phyloP scores from a whole-genome alignment of 306 rosid genomes.

The Cucumis sativus region DNA sequence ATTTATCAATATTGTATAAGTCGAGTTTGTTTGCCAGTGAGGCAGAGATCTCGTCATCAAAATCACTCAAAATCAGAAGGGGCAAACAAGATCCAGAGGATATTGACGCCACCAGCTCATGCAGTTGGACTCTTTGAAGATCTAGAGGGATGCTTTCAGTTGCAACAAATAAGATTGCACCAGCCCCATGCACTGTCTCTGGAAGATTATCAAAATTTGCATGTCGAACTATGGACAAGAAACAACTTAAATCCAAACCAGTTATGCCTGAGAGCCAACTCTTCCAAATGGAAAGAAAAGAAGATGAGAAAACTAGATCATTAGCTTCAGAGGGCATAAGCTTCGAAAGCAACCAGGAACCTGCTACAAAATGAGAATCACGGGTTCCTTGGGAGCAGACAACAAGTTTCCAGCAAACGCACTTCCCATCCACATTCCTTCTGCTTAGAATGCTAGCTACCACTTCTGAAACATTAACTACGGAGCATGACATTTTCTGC shows the following conservation, averaged over 20 bases:
- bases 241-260: slow-evolving; percentile 43
- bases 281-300: slow-evolving; percentile 70
- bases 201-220: slow-evolving; percentile 27
- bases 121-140: slow-evolving; percentile 48
- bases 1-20: slow-evolving; percentile 51
- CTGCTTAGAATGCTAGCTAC: slow-evolving; percentile 38
- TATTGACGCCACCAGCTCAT: slow-evolving; percentile 51
- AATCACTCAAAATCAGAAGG: slow-evolving; percentile 55
- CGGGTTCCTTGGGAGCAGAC: slow-evolving; percentile 33
- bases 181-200: slow-evolving; percentile 54
- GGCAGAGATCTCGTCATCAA: slow-evolving; percentile 14
- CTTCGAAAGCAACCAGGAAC: slow-evolving; percentile 72
- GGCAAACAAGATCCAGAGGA: slow-evolving; percentile 69
- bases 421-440: slow-evolving; percentile 47
- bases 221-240: slow-evolving; percentile 65
- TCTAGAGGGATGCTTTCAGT: slow-evolving; percentile 56
- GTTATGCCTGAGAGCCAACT: slow-evolving; percentile 44
- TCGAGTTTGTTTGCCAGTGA: slow-evolving; percentile 45
- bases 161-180: slow-evolving; percentile 61
- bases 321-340: slow-evolving; percentile 38
- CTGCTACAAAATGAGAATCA: slow-evolving; percentile 16
- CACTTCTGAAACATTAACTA: slow-evolving; percentile 65
- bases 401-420: slow-evolving; percentile 78
- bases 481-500: slow-evolving; percentile 54
- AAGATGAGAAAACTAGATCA: slow-evolving; percentile 39